phyloP scores from a whole-genome alignment of 371 early-diverging fungal genomes.

The Apophysomyces trapeziformis region DNA sequence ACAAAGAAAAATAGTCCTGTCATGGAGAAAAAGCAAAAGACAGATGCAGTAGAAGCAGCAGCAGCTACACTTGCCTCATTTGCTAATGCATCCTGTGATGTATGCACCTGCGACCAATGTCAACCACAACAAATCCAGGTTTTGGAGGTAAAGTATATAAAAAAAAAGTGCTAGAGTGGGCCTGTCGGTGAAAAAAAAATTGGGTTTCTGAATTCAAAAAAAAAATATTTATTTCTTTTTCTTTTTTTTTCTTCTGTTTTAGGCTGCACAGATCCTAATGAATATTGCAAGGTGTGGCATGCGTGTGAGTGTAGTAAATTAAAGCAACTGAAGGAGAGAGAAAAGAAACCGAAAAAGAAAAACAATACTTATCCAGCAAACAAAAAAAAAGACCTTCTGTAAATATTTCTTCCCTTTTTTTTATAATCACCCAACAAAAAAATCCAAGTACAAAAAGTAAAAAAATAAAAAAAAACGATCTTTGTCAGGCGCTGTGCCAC shows the following conservation, averaged over 20 bases:
- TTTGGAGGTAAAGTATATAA: conserved; percentile 39
- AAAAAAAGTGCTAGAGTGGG: no score
- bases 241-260: conserved; percentile 8
- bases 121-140: conserved; percentile 47
- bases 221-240: not conserved
- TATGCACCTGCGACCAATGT: conserved; percentile 27
- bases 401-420: not conserved
- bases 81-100: conserved; percentile 22
- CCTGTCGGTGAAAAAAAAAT: not conserved
- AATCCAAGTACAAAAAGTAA: not conserved
- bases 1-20: conserved; percentile 16
- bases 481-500: no score
- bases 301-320: conserved; percentile 38
- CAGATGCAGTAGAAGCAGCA: conserved; percentile 42
- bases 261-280: conserved; percentile 59
- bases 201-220: no score
- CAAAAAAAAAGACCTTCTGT: not conserved
- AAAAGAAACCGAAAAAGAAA: conserved; percentile 1
- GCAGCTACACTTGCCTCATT: conserved; percentile 54
- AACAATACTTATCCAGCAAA: not conserved
- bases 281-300: conserved; percentile 53
- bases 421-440: not conserved
- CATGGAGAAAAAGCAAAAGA: conserved; percentile 10
- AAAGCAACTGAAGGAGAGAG: conserved; percentile 11
- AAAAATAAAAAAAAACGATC: no score